Evolutionary conservation across 768 basidiomycete genomes (phyloP).

Genomic region (Sarcodon sp.): DNA sequence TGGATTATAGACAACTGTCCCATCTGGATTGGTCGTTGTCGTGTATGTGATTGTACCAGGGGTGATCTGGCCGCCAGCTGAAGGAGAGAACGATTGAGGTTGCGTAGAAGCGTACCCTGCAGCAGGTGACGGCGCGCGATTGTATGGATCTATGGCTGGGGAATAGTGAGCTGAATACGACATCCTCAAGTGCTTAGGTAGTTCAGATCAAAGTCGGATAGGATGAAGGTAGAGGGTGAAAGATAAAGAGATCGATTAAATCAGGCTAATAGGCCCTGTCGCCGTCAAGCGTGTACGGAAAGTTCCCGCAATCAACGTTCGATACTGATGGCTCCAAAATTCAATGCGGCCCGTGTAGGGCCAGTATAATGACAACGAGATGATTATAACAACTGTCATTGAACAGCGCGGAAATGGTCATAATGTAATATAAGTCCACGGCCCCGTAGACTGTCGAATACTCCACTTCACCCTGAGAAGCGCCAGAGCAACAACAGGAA

Average conservation of each 20-base stretch:
- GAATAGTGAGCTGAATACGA: neutral
- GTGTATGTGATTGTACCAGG: constrained; percentile 69
- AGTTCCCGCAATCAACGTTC: too few relatives aligned
- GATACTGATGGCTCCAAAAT: too few relatives aligned
- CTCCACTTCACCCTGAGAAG: constrained; percentile 33
- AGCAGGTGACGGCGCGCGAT: neutral
- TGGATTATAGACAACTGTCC: constrained; percentile 50
- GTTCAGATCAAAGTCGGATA: neutral
- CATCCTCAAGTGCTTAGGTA: neutral
- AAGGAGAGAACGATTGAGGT: constrained; percentile 5
- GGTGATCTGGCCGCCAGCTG: constrained; percentile 30
- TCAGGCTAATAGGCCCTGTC: neutral
- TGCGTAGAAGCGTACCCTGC: constrained; percentile 1
- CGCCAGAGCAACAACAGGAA: constrained; percentile 73
- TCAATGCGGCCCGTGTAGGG: too few relatives aligned
- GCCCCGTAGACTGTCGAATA: neutral
- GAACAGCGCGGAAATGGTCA: neutral
- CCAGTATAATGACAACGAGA: too few relatives aligned
- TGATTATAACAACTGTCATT: neutral
- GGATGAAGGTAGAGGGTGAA: neutral
- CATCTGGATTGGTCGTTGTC: constrained; percentile 48
- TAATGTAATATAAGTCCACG: neutral
- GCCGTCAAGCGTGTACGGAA: neutral
- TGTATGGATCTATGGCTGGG: neutral
- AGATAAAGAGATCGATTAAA: neutral